Evolutionary conservation across 441 rosid genomes (phyloP).

Genomic region (Aleurites moluccanus): DNA sequence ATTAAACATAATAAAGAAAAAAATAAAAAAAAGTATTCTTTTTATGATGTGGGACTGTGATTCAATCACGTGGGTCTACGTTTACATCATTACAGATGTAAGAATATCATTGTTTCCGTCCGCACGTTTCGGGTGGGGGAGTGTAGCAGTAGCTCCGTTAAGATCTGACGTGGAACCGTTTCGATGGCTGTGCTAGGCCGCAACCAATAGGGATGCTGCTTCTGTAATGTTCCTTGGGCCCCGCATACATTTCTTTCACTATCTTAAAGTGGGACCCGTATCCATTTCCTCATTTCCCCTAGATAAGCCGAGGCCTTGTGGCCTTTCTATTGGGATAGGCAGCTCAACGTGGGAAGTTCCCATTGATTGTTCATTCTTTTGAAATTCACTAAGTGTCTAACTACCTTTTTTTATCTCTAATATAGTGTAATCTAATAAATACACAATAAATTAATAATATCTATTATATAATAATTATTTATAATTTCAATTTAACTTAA

Average conservation of each 20-base stretch:
- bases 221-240: constrained; percentile 28
- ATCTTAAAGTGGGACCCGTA: not conserved
- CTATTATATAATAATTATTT: too few species aligned
- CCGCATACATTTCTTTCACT: constrained; percentile 27
- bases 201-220: constrained; percentile 48
- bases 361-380: not conserved
- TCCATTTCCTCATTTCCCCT: constrained; percentile 4
- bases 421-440: too few species aligned
- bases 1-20: not conserved
- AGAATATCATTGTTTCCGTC: constrained; percentile 28
- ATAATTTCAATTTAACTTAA: too few species aligned
- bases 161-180: constrained; percentile 29
- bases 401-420: not conserved
- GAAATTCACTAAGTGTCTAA: not conserved
- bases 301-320: constrained; percentile 5
- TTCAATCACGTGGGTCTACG: constrained; percentile 30
- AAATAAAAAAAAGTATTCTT: not conserved
- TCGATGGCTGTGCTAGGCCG: constrained; percentile 31
- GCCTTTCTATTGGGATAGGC: not conserved
- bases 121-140: constrained; percentile 17
- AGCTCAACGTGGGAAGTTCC: constrained; percentile 19
- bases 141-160: constrained; percentile 21
- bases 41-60: constrained; percentile 29
- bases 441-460: too few species aligned
- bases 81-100: constrained; percentile 24